These are phyloP conservation scores for Oemleria cerasiformis DNA, from an alignment of 306 rosid genomes.

Conservation along the genomic window DNA sequence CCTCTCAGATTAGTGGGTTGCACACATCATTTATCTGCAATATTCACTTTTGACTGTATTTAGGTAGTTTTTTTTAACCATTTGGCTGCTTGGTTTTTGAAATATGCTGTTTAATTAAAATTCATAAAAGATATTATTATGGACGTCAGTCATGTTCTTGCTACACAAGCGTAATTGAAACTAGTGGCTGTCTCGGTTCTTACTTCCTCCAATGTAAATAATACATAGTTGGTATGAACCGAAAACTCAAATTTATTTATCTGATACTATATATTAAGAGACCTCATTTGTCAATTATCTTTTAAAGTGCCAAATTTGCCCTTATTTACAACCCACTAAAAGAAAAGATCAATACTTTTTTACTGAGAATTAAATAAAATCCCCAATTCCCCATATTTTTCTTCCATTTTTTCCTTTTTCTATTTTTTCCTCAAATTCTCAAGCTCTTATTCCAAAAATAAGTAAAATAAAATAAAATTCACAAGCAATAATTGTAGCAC, in stretches of 20 bases:
- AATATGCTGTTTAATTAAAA: background rate
- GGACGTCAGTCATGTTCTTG: background rate
- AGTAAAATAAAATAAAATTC: too few relatives aligned
- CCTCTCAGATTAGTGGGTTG: background rate
- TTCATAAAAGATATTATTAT: background rate
- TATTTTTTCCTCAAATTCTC: too few relatives aligned
- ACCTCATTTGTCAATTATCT: too few relatives aligned
- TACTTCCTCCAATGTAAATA: background rate
- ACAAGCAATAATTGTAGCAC: too few relatives aligned
- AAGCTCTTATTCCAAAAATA: too few relatives aligned
- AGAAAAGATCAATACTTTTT: too few relatives aligned
- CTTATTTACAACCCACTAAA: too few relatives aligned
- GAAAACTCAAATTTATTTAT: background rate
- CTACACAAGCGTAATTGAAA: background rate
- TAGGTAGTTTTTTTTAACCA: background rate
- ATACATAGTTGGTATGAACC: background rate
- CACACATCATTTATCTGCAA: background rate
- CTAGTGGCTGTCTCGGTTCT: background rate
- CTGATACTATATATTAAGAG: background rate
- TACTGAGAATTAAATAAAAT: too few relatives aligned
- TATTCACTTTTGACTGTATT: background rate
- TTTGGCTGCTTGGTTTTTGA: background rate
- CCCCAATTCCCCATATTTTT: too few relatives aligned
- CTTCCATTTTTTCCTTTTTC: too few relatives aligned
- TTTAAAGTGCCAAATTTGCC: too few relatives aligned